Evolutionary conservation across 148 eudicot genomes (phyloP), one percentile per base, ranked within the genome.

Genomic region (Camellia sinensis): DNA sequence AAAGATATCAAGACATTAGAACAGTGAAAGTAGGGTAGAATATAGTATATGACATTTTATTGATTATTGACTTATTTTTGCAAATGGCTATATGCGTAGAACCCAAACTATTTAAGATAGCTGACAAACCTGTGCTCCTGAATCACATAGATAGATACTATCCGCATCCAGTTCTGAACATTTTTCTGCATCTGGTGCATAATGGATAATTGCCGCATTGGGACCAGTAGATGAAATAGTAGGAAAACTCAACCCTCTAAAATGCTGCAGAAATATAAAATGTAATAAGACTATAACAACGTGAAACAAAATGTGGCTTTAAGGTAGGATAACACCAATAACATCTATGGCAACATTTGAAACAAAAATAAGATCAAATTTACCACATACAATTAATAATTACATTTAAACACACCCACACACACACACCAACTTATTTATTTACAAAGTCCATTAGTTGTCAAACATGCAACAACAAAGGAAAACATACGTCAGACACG

Each of bases 151-250:
- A 80, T 96, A 96, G 78, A 96, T 96, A 77, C 87, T 83, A 81
- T 93, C 86, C 8, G 99, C 92, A 86, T 92, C 92, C 80, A 96
- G 87, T 86, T 96, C 99, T n/a, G 97, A 87, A 86, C 98, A 93
- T 41, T 91, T 88, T 85, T 96, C 66, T n/a, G 89, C 88, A 57
- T 89, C 85, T 41, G 99, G 98, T 44, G 56, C 67, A 85, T 96
- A 96, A 83, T 93, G 99, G 75, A 92, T 92, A 18, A 96, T 88
- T 61, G 99, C 99, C 9, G 94, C 99, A 91, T 96, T 92, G 77
- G 98, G 83, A 78, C 99, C 98, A 79, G 93, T 97, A 5, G 99
- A 93, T 74, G 99, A 96, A 79, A 93, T 93, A 37, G 99, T 96
- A 19, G 95, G 98, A 82, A 93, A 96, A 86, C 99, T 93, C 85